Percentiles rank a stretch among this genome's conserved stretches.
Conservation (phyloP, 129 eudicot genomes). For the Oenanthe sinensis region DNA sequence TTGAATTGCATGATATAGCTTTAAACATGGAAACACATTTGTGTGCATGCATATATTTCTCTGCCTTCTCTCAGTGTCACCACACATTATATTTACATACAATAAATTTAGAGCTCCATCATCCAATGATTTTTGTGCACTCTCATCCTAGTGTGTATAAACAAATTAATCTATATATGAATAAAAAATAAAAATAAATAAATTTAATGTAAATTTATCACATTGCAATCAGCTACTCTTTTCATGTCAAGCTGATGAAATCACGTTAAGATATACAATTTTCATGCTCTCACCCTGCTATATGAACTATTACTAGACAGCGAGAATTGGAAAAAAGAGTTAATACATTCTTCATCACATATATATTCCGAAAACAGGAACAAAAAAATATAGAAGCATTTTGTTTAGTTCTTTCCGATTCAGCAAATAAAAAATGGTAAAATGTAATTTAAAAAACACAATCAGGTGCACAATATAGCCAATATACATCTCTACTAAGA, state of each 20-base stretch:
- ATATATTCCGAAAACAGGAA: slow-evolving; percentile 17
- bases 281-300: background rate
- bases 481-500: slow-evolving; percentile 31
- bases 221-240: background rate
- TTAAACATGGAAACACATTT: background rate
- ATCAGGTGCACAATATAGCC: slow-evolving; percentile 12
- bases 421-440: slow-evolving; percentile 11
- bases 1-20: background rate
- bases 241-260: background rate
- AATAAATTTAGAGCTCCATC: too few relatives aligned
- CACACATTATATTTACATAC: background rate
- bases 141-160: too few relatives aligned
- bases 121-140: too few relatives aligned
- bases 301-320: background rate
- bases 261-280: background rate
- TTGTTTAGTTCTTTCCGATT: slow-evolving; percentile 22
- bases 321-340: background rate
- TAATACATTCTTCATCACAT: slow-evolving; percentile 14
- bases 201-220: too few relatives aligned
- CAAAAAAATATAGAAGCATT: slow-evolving; percentile 27
- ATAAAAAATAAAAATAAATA: too few relatives aligned
- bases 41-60: background rate
- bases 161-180: too few relatives aligned
- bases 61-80: background rate
- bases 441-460: slow-evolving; percentile 12